Percentiles rank a stretch among this genome's conserved stretches.
These are phyloP conservation scores for Exophiala viscosa DNA, from an alignment of 2,329 filamentous ascomycete genomes.

Conservation along the genomic window DNA sequence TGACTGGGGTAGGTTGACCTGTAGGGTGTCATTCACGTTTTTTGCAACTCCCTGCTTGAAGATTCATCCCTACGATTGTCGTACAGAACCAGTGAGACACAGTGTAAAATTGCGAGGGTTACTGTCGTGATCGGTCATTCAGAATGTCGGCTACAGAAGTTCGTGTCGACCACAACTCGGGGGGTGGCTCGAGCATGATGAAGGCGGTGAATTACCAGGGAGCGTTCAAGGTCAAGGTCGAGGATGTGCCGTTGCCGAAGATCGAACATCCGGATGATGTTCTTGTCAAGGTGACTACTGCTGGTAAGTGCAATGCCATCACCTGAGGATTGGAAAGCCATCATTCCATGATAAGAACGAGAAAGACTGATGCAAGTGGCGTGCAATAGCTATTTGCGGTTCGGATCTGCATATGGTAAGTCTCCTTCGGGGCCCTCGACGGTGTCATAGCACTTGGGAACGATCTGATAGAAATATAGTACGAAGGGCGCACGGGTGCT, in stretches of 20 bases:
- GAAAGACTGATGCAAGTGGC: background rate
- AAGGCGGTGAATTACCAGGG: constrained; percentile 63
- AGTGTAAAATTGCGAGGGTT: no score
- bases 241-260: constrained; percentile 56
- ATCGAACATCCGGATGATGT: constrained; percentile 63
- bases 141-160: constrained; percentile 20
- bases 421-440: background rate
- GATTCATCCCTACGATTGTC: no score
- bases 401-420: constrained; percentile 46
- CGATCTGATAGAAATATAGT: constrained; percentile 49
- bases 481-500: constrained; percentile 62
- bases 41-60: no score
- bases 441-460: background rate
- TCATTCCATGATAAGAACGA: no score
- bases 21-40: no score
- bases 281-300: constrained; percentile 63
- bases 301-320: constrained; percentile 36
- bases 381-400: constrained; percentile 49
- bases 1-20: background rate
- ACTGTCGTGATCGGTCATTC: background rate
- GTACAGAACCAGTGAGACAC: no score
- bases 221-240: constrained; percentile 60
- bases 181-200: constrained; percentile 43
- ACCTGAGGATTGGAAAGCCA: no score
- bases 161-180: constrained; percentile 1